Conservation (phyloP, 441 rosid genomes). For the Bruguiera hainesii region DNA sequence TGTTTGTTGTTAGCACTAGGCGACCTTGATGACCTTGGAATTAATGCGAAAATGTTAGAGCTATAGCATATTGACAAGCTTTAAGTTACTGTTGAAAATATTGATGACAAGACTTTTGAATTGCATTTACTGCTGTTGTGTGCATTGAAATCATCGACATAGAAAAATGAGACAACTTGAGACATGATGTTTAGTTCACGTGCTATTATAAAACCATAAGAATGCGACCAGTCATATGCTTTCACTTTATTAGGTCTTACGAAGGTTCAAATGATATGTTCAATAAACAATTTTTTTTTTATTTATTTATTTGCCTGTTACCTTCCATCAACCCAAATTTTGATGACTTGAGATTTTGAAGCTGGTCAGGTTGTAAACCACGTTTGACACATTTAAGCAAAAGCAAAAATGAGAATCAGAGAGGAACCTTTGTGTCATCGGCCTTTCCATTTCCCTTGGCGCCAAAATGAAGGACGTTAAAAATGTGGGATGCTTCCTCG, state of each 20-base stretch:
- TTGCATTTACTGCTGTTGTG: not conserved
- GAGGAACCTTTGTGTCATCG: conserved; percentile 89
- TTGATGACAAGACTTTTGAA: not conserved
- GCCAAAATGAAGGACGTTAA: conserved; percentile 69
- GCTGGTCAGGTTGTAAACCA: not conserved
- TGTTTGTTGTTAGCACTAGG: conserved; percentile 1
- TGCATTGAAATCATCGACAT: not conserved
- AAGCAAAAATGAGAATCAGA: not conserved
- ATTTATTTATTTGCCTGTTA: no score
- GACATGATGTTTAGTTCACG: not conserved
- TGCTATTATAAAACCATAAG: no score
- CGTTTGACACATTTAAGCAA: not conserved
- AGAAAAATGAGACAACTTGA: not conserved
- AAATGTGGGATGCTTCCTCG: conserved; percentile 36
- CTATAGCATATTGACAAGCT: conserved; percentile 1
- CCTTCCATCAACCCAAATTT: no score
- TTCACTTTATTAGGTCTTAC: no score
- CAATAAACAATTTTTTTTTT: no score
- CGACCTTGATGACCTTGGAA: not conserved
- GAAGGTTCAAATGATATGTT: no score
- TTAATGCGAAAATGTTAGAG: conserved; percentile 3
- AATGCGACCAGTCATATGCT: no score
- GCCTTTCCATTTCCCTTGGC: conserved; percentile 87
- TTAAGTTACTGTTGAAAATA: not conserved
- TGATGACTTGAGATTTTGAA: no score